Evolutionary conservation across 345 rosid genomes (phyloP).

Genomic region (Arabidopsis thaliana): TAIR10.1 NC_003075.7:12688501-12689000

Average conservation of each 20-base stretch:
- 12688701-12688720: conserved; percentile 46
- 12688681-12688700: conserved; percentile 49
- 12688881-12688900: conserved; percentile 19
- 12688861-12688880: conserved; percentile 20
- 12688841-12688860: conserved; percentile 37
- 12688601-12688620: conserved; percentile 2
- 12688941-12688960: conserved; percentile 58
- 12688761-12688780: conserved; percentile 60
- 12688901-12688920: conserved; percentile 68
- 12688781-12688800: conserved; percentile 66
- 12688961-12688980: conserved; percentile 66
- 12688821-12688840: conserved; percentile 48
- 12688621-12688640: conserved; percentile 5
- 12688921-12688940: conserved; percentile 46
- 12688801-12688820: conserved; percentile 68
- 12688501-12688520: conserved; percentile 47
- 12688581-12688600: conserved; percentile 25
- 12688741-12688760: conserved; percentile 64
- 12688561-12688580: conserved; percentile 24
- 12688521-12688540: conserved; percentile 48
- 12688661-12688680: conserved; percentile 41
- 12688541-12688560: conserved; percentile 61
- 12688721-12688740: conserved; percentile 57
- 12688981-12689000: conserved; percentile 76
- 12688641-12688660: conserved; percentile 53